Base-by-base conservation (phyloP, 1,284 basidiomycete species). In the Abortiporus biennis region DNA sequence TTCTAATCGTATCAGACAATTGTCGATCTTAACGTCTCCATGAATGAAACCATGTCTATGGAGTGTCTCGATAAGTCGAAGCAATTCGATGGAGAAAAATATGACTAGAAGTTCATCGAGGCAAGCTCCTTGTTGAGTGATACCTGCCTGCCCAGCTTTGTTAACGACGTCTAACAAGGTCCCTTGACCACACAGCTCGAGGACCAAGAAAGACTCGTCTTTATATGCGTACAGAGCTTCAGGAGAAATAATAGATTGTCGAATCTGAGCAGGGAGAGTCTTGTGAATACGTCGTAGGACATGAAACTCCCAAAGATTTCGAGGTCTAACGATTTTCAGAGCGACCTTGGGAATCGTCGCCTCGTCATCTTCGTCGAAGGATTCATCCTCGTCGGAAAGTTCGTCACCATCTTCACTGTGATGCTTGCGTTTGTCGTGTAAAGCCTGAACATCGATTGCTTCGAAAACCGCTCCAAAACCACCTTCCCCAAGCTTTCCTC, bases 1-100 rank as follows among this genome's bases (percentile, higher is more conserved):
- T 52, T 92, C 88, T 21, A 99, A 72, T 3, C 96, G 81, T 6
- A 99, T 70, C 11, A 99, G 75, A 60, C 94, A 97, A 65, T 99
- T 99, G 69, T 99, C 96, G 59, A 98, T 97, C 73, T 99, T 99
- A 54, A 99, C 74, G 66, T 99, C 96, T 32, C 96, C 95, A 56
- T 99, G 96, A 52, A 99, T 87, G 66, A 98, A 86, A 13, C 88
- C 86, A 0, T 73, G 70, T 6, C 61, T 48, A 61, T 99, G 96
- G 61, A 98, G 74, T 17, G 74, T 81, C 57, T 96, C 91, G 37
- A 98, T 65, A 9, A 89, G 67, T 16, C 85, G 83, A 39, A 98
- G 66, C 15, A 99, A 77, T 62, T 99, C 95, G 54, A 94, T 77
- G 22, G 85, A 73, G 74, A 99, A 99, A 75, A 99, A 99, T 59